Evolutionary conservation across 352 stramenopile genomes (phyloP).

Genomic region (Pythium phragmitis): DNA sequence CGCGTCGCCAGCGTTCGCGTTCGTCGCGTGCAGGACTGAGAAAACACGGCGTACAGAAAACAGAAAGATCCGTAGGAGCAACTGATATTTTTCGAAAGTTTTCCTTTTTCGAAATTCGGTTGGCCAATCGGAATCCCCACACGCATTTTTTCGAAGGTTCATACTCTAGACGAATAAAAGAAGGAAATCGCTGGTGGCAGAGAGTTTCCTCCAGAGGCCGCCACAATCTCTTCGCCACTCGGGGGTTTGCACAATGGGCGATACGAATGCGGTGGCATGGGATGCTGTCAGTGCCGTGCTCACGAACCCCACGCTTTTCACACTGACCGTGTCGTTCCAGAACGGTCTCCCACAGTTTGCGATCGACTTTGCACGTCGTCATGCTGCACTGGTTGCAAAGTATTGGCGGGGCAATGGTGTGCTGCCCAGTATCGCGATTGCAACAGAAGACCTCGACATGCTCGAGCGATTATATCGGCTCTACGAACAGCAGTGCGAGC

Average conservation of each 20-base stretch:
- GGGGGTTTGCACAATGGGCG: no score
- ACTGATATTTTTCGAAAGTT: background rate
- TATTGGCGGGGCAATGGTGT: background rate
- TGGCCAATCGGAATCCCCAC: background rate
- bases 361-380: background rate
- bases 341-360: constrained; percentile 7
- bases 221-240: no score
- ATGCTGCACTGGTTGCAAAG: background rate
- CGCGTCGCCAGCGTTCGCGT: background rate
- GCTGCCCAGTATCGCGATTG: background rate
- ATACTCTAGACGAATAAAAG: background rate
- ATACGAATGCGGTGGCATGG: background rate
- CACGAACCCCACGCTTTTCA: constrained; percentile 16
- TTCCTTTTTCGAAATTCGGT: background rate
- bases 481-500: constrained; percentile 1
- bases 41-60: no score
- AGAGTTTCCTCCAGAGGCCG: background rate
- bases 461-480: constrained; percentile 7
- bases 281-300: constrained; percentile 2
- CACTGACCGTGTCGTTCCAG: constrained; percentile 12
- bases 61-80: no score
- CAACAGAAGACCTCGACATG: constrained; percentile 8
- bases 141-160: background rate
- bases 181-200: background rate
- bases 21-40: no score